phyloP scores from a whole-genome alignment of 768 basidiomycete genomes.

The Collybia sp. region DNA sequence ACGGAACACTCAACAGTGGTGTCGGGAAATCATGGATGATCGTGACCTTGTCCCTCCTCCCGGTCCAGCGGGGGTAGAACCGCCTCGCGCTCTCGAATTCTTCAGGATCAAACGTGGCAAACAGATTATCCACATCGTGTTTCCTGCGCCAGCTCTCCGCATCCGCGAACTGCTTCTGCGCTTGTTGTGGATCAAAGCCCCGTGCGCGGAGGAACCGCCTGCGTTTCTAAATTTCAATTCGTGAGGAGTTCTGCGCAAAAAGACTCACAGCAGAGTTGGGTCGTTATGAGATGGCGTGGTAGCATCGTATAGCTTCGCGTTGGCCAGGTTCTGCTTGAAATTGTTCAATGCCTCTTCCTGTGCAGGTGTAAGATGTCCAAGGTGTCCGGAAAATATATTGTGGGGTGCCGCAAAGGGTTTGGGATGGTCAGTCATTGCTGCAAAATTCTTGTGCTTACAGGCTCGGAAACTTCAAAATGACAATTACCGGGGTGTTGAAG shows the following conservation, averaged over 20 bases:
- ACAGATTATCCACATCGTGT: slow-evolving; percentile 60
- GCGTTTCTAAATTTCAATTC: slow-evolving; percentile 1
- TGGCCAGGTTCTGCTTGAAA: slow-evolving; percentile 50
- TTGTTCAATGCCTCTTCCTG: slow-evolving; percentile 43
- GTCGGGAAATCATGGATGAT: slow-evolving; percentile 4
- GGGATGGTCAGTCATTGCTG: too few species aligned
- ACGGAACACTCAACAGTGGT: not conserved
- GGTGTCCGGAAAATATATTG: slow-evolving; percentile 37
- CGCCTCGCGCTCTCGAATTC: slow-evolving; percentile 58
- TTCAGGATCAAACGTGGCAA: slow-evolving; percentile 46
- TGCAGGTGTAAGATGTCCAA: slow-evolving; percentile 44
- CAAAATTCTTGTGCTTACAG: too few species aligned
- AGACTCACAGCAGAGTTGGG: slow-evolving; percentile 55
- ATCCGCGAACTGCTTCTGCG: slow-evolving; percentile 66
- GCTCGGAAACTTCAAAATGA: too few species aligned
- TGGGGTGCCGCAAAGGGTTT: too few species aligned
- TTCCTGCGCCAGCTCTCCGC: slow-evolving; percentile 66
- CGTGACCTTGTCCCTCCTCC: slow-evolving; percentile 65
- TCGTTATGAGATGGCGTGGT: slow-evolving; percentile 55
- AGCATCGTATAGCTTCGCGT: slow-evolving; percentile 47
- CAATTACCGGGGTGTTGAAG: too few species aligned
- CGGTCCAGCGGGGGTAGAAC: slow-evolving; percentile 82
- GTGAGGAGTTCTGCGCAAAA: not conserved
- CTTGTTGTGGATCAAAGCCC: slow-evolving; percentile 55
- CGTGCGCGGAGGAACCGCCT: slow-evolving; percentile 85